A percentile compares a stretch with the other conserved stretches of the same genome.
Conservation (phyloP, 148 eudicot species). For the Selenicereus undatus region DNA sequence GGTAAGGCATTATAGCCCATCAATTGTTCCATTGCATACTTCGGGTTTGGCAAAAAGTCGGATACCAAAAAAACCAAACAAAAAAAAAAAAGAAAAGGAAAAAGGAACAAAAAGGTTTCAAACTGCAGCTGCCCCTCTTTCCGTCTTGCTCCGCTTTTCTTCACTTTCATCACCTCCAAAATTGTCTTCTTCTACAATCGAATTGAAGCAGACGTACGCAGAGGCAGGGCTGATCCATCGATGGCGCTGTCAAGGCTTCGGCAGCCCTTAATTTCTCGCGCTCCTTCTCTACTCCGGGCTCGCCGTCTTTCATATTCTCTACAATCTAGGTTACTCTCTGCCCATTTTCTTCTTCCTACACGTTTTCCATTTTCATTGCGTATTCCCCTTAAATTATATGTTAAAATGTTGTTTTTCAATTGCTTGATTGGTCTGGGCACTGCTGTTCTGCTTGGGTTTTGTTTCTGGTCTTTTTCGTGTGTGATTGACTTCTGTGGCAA, state of each 20-base stretch:
- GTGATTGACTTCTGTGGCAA: not conserved
- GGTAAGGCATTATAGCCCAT: too few species aligned
- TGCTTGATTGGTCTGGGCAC: not conserved
- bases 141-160: too few species aligned
- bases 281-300: slow-evolving; percentile 45
- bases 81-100: too few species aligned
- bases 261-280: slow-evolving; percentile 53
- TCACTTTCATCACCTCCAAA: too few species aligned
- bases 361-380: not conserved
- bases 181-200: too few species aligned
- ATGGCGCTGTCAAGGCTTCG: slow-evolving; percentile 80
- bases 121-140: too few species aligned
- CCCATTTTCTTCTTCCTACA: slow-evolving; percentile 25
- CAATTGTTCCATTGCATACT: too few species aligned
- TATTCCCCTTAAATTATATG: not conserved
- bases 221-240: slow-evolving; percentile 18
- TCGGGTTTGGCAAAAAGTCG: too few species aligned
- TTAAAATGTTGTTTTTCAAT: not conserved
- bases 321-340: slow-evolving; percentile 28
- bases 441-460: not conserved
- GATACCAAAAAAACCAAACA: too few species aligned
- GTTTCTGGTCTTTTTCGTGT: not conserved
- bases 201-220: not conserved
- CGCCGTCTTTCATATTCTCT: slow-evolving; percentile 40
- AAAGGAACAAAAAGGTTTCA: too few species aligned